Conservation (phyloP, 805 yeast species). For the Clavispora carvajalis region DNA sequence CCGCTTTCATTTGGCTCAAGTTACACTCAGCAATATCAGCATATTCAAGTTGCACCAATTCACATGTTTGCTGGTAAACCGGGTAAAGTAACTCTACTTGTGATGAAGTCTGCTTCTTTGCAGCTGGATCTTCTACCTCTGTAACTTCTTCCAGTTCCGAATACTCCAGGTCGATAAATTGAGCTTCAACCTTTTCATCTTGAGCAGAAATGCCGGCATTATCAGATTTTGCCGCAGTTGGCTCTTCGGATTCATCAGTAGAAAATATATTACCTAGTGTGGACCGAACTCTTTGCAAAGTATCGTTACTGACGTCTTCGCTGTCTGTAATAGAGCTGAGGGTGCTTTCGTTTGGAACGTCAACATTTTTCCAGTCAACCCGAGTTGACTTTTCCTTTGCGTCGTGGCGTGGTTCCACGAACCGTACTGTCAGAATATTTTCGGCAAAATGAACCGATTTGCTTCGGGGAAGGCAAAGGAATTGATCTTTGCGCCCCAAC, state of each 20-base stretch:
- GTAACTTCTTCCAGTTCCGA: background rate
- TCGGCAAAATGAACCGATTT: constrained; percentile 16
- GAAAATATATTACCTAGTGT: background rate
- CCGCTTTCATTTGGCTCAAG: background rate
- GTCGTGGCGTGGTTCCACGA: background rate
- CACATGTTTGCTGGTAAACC: background rate
- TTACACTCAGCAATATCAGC: background rate
- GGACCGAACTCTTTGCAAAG: background rate
- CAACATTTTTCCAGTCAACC: background rate
- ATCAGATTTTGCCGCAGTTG: too few relatives aligned
- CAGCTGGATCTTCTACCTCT: background rate
- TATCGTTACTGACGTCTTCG: background rate
- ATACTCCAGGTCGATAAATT: background rate
- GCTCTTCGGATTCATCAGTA: background rate
- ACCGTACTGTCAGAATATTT: constrained; percentile 1
- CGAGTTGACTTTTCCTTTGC: background rate
- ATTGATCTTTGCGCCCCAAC: background rate
- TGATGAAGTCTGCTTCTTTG: background rate
- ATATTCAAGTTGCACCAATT: background rate
- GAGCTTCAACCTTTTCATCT: too few relatives aligned
- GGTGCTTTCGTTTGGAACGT: background rate
- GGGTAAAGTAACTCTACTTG: background rate
- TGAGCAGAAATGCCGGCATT: too few relatives aligned
- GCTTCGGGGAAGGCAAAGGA: constrained; percentile 8
- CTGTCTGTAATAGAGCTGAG: background rate